Evolutionary conservation across 768 basidiomycete genomes (phyloP).

Genomic region (Cubamyces sp.): DNA sequence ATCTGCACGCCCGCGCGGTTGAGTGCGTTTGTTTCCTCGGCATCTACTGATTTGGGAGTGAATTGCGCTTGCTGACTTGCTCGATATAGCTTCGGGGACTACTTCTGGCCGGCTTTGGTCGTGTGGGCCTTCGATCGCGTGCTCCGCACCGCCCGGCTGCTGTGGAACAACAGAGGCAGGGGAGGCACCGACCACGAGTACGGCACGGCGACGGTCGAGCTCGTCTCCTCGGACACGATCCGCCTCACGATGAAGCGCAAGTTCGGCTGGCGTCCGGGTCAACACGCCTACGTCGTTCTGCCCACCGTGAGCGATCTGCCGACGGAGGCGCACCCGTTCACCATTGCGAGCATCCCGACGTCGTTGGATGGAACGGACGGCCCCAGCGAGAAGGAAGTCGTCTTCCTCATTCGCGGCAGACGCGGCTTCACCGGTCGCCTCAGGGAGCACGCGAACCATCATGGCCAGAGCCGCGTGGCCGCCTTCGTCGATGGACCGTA

Average conservation of each 20-base stretch:
- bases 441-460: constrained; percentile 19
- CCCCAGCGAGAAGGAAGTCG: constrained; percentile 40
- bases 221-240: constrained; percentile 49
- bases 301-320: constrained; percentile 45
- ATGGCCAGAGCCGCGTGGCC: constrained; percentile 34
- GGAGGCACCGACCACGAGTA: constrained; percentile 35
- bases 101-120: constrained; percentile 52
- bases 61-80: constrained; percentile 20
- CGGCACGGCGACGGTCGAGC: constrained; percentile 41
- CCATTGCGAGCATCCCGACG: constrained; percentile 47
- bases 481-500: constrained; percentile 47
- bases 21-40: constrained; percentile 21
- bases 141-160: constrained; percentile 43
- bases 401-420: constrained; percentile 55
- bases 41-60: constrained; percentile 11
- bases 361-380: constrained; percentile 24
- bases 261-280: constrained; percentile 52
- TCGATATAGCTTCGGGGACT: constrained; percentile 41
- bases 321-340: constrained; percentile 54
- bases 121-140: constrained; percentile 53
- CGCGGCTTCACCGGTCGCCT: constrained; percentile 52
- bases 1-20: constrained; percentile 28
- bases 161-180: constrained; percentile 43
- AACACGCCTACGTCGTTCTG: constrained; percentile 53
- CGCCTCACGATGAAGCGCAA: constrained; percentile 46